Base-by-base conservation (phyloP, 1,284 basidiomycete species). In the Takashimella tepidaria region DNA sequence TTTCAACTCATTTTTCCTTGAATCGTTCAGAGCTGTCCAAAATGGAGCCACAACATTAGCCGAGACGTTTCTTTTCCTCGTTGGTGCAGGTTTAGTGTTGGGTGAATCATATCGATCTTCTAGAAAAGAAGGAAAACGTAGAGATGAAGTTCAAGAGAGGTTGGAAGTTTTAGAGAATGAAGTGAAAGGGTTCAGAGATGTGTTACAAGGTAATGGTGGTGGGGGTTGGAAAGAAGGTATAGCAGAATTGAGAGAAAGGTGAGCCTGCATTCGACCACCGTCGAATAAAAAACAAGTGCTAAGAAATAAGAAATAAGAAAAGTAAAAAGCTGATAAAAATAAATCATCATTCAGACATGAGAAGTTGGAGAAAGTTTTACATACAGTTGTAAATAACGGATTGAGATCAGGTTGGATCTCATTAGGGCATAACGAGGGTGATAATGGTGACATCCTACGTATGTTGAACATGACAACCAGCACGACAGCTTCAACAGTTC, bases 21-120 rank as follows among this genome's bases (percentile, higher is more conserved):
- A 49, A 47, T 1, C 27, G 13, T 59, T 6, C 56, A 92, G 90
- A 62, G 90, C 90, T 0, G 88, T 92, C 50, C 89, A 92, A 64
- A 91, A 87, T 64, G 90, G 90, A 13, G 88, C 90, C 12, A 91
- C 89, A 56, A 81, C 85, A 16, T 77, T 93, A 11, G 89, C 90
- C 0, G 90, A 92, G 74, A 85, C 87, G 0, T 93, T 93, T 67
- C 80, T 93, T 4, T 92, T 93, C 71, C 62, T 79, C 5, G 89
- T 93, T 3, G 89, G 88, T 0, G 85, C 85, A 0, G 75, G 77
- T 0, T 77, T 92, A 5, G 90, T 92, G 49, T 59, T 92, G 2
- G 86, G 86, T 3, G 89, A 93, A 73, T 78, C 84, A 41, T 92
- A 83, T 79, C 83, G 89, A 4, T 82, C 83, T 0, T 87, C 87